Evolutionary conservation across 164 flowering plant species (phyloP).

Genomic region (Magnolia changhungtana): DNA sequence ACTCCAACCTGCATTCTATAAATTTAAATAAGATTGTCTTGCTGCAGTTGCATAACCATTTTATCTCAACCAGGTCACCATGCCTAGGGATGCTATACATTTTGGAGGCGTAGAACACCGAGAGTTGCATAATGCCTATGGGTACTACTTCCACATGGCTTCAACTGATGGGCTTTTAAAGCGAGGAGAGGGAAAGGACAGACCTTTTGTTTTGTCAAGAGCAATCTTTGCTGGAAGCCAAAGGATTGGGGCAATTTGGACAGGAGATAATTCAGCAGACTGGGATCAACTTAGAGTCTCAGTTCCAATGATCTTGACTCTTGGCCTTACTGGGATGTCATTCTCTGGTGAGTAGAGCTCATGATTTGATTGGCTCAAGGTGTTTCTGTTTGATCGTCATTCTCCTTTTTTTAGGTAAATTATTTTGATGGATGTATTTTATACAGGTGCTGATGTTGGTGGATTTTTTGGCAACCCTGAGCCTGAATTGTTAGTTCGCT

Average conservation of each 20-base stretch:
- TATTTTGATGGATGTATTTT: conserved; percentile 7
- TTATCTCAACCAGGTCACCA: conserved; percentile 55
- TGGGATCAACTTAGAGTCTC: conserved; percentile 97
- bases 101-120: conserved; percentile 83
- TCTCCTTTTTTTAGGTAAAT: neutral
- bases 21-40: neutral
- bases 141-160: conserved; percentile 95
- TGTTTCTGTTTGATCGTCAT: neutral
- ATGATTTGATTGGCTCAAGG: neutral
- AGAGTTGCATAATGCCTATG: conserved; percentile 96
- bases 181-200: conserved; percentile 81
- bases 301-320: conserved; percentile 91
- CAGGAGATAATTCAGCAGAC: conserved; percentile 95
- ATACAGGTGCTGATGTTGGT: conserved; percentile 98
- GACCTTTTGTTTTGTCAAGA: conserved; percentile 97
- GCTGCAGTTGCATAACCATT: neutral
- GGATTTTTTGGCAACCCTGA: conserved; percentile 98
- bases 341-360: conserved; percentile 64
- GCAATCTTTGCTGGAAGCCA: conserved; percentile 95
- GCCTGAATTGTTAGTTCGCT: conserved; percentile 84
- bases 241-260: conserved; percentile 94
- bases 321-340: conserved; percentile 84
- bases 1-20: neutral
- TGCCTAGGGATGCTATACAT: conserved; percentile 99
- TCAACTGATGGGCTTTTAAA: conserved; percentile 79